Conservation (phyloP, 1,284 basidiomycete genomes). For the Bjerkandera adusta region DNA sequence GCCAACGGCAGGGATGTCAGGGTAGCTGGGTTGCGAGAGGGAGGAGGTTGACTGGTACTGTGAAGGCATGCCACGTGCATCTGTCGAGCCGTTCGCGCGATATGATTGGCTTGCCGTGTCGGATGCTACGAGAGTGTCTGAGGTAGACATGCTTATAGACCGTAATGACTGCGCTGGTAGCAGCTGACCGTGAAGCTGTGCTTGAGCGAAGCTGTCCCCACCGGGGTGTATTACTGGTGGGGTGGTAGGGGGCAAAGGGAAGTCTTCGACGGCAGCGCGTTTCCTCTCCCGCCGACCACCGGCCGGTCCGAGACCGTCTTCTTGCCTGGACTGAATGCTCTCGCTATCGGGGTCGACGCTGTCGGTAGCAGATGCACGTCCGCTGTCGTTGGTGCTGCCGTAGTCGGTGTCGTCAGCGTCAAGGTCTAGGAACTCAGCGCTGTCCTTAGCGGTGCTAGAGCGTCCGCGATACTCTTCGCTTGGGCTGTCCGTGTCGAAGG, state of each 20-base stretch:
- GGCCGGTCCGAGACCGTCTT: constrained; percentile 9
- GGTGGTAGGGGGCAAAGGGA: constrained; percentile 33
- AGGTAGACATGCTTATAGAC: too few relatives aligned
- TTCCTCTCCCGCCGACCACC: constrained; percentile 13
- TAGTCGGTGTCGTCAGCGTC: constrained; percentile 39
- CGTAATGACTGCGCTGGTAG: neutral
- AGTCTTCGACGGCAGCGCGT: constrained; percentile 31
- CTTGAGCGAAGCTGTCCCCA: constrained; percentile 4
- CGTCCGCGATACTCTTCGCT: neutral
- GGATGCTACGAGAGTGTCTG: neutral
- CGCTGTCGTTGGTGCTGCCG: constrained; percentile 30
- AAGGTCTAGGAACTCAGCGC: constrained; percentile 62
- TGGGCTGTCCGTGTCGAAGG: neutral
- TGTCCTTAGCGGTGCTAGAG: constrained; percentile 19
- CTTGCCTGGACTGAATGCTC: constrained; percentile 14
- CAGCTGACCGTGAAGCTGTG: constrained; percentile 10
- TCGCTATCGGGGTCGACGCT: constrained; percentile 18
- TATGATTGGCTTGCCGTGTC: constrained; percentile 9
- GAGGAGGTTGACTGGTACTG: constrained; percentile 20
- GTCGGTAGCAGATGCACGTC: constrained; percentile 21
- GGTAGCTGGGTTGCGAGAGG: constrained; percentile 17
- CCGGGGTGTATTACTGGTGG: constrained; percentile 11
- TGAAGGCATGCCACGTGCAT: constrained; percentile 8
- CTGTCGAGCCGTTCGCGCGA: constrained; percentile 3
- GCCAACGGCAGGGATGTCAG: constrained; percentile 16